phyloP scores from a whole-genome alignment of 495 filamentous ascomycete genomes.

The Aspergillus heteromorphus region DNA sequence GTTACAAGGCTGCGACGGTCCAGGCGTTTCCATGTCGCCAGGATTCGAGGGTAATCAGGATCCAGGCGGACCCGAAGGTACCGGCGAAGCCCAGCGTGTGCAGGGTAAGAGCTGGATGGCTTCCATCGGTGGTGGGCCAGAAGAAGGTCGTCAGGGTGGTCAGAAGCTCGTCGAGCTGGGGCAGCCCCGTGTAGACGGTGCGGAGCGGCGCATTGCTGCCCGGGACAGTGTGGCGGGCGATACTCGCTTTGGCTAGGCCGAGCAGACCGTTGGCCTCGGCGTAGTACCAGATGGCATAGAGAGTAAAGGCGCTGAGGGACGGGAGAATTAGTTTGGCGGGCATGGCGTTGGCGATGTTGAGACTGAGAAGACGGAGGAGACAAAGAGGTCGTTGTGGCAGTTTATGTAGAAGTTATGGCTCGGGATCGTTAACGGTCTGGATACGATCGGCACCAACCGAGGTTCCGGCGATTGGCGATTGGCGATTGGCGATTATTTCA shows the following conservation, averaged over 20 bases:
- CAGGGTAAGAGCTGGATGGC: slow-evolving; percentile 36
- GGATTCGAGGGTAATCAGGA: slow-evolving; percentile 50
- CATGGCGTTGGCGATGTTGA: slow-evolving; percentile 9
- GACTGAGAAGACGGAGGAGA: not conserved
- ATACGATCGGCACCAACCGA: too few species aligned
- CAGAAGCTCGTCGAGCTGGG: slow-evolving; percentile 42
- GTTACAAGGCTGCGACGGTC: slow-evolving; percentile 46
- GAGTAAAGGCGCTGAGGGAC: slow-evolving; percentile 34
- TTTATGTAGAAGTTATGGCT: too few species aligned
- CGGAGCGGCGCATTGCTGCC: slow-evolving; percentile 35
- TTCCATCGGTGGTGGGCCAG: slow-evolving; percentile 49
- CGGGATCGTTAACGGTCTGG: too few species aligned
- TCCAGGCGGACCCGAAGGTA: slow-evolving; percentile 53
- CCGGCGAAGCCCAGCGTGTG: slow-evolving; percentile 48
- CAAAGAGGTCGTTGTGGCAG: too few species aligned
- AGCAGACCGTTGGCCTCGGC: slow-evolving; percentile 36
- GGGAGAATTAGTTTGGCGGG: slow-evolving; percentile 33
- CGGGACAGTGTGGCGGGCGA: slow-evolving; percentile 33
- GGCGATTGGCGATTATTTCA: too few species aligned
- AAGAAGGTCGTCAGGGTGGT: slow-evolving; percentile 49
- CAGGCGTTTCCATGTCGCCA: slow-evolving; percentile 51
- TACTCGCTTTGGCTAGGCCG: slow-evolving; percentile 21
- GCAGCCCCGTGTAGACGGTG: slow-evolving; percentile 47
- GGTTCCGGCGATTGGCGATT: too few species aligned
- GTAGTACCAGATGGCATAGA: slow-evolving; percentile 40